Conservation (phyloP, 192 early-diverging fungal genomes). For the Backusella westeae region DNA sequence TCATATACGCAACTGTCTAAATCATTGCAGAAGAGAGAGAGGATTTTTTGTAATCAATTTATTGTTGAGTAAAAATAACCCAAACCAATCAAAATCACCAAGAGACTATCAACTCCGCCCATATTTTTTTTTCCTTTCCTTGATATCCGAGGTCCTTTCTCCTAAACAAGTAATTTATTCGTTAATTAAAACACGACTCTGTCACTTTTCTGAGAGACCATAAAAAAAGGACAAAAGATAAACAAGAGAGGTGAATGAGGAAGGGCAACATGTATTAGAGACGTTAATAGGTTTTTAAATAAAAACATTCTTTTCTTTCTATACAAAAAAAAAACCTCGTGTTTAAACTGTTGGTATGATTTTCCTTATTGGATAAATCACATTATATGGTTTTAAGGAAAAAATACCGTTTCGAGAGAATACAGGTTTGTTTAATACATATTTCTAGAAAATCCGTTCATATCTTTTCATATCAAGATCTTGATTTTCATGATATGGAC, state of each 20-base stretch:
- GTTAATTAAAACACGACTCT: not conserved
- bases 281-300: not conserved
- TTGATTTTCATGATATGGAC: not conserved
- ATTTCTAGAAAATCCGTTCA: not conserved
- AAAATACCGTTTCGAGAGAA: not conserved
- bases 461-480: not conserved
- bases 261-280: not conserved
- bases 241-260: not conserved
- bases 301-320: not conserved
- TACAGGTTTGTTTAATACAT: too few relatives aligned
- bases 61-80: not conserved
- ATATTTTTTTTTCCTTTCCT: not conserved
- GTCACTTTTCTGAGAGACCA: not conserved
- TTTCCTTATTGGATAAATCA: not conserved
- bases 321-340: not conserved
- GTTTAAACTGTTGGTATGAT: not conserved
- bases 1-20: not conserved
- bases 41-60: not conserved
- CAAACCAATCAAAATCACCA: not conserved
- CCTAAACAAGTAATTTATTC: not conserved
- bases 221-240: not conserved
- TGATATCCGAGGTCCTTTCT: not conserved
- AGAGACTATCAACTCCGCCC: not conserved
- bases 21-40: not conserved
- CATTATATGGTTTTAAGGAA: not conserved